Conservation (phyloP, 2,329 filamentous ascomycete genomes). For the Plectosphaerella sp. region DNA sequence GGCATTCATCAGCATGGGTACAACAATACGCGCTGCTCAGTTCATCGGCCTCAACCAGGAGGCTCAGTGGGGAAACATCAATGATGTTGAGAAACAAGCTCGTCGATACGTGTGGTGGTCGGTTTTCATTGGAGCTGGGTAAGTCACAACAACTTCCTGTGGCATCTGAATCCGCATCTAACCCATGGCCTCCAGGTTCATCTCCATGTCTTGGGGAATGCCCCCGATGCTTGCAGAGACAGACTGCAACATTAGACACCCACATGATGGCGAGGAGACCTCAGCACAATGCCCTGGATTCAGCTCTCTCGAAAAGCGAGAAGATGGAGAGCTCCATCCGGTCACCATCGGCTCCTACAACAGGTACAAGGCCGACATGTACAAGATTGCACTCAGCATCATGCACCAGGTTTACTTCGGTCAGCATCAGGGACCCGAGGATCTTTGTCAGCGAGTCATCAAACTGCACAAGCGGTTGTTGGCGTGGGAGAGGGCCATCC, state of each 20-base stretch:
- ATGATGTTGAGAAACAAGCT: neutral
- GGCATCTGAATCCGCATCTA: neutral
- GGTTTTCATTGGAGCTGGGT: neutral
- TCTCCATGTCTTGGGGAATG: neutral
- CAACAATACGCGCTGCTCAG: neutral
- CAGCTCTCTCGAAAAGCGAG: neutral
- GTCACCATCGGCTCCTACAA: neutral
- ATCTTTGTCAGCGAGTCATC: neutral
- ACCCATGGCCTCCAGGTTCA: neutral
- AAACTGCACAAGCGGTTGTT: neutral
- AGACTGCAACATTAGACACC: neutral
- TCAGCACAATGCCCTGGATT: neutral
- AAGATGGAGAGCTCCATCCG: neutral
- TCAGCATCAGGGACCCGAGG: neutral
- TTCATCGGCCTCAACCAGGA: neutral
- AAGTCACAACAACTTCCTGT: neutral
- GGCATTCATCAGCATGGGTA: neutral
- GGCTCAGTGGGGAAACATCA: neutral
- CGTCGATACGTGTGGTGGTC: neutral
- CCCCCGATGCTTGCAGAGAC: neutral
- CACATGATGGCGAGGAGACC: neutral
- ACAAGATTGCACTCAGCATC: neutral
- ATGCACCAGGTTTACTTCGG: neutral
- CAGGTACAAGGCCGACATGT: slow-evolving; percentile 1
- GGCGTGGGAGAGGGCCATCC: neutral